Conservation (phyloP, 2,329 filamentous ascomycete species). For the Zymoseptoria tritici region DNA sequence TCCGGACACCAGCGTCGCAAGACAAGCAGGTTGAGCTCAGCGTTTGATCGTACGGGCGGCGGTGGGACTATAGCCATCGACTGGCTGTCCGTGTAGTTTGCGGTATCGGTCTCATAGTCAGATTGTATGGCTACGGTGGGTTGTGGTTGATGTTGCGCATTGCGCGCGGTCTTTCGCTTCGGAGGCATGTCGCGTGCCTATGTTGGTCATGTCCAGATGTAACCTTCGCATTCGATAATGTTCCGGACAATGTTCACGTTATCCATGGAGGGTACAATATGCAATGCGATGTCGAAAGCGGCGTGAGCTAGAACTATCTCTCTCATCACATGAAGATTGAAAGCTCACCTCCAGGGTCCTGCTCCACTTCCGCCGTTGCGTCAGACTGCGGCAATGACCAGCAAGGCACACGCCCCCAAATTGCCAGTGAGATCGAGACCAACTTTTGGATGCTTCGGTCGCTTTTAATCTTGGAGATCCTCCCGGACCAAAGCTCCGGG, state of each 20-base stretch:
- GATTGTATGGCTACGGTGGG: constrained; percentile 26
- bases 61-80: constrained; percentile 26
- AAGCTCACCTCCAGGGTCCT: not conserved
- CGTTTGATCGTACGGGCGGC: constrained; percentile 59
- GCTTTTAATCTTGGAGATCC: not conserved
- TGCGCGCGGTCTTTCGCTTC: constrained; percentile 7
- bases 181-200: constrained; percentile 5
- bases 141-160: constrained; percentile 14
- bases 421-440: not conserved
- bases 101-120: constrained; percentile 47
- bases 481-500: not conserved
- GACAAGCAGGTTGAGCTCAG: constrained; percentile 79
- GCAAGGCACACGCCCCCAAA: not conserved
- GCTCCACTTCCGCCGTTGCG: not conserved
- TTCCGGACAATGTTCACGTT: not conserved
- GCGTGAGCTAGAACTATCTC: not conserved
- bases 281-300: not conserved
- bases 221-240: not conserved
- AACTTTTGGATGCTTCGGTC: not conserved
- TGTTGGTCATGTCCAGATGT: not conserved
- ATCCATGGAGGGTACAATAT: not conserved
- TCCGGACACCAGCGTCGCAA: constrained; percentile 72
- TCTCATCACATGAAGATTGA: not conserved
- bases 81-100: constrained; percentile 28
- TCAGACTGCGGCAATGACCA: not conserved